Percentiles rank a stretch among this genome's conserved stretches.
These are phyloP conservation scores for Ogataea hybrid DNA, from an alignment of 1,139 yeast genomes.

Conservation along the genomic window DNA sequence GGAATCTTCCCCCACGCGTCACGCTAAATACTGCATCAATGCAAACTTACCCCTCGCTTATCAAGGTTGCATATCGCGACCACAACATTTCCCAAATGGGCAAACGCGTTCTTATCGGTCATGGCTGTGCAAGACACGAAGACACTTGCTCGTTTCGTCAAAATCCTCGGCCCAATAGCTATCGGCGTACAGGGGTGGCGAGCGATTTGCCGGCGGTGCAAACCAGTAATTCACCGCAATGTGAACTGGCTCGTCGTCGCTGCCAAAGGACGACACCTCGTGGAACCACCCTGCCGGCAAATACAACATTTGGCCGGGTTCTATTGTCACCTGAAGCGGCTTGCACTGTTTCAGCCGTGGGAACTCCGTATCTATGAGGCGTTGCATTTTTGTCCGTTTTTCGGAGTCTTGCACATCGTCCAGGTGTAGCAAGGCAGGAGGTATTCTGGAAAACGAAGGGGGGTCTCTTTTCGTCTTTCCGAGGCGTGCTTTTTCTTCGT, in stretches of 20 bases:
- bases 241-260: conserved; percentile 39
- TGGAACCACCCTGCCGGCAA: conserved; percentile 82
- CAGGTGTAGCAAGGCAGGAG: conserved; percentile 59
- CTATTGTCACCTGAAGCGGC: conserved; percentile 41
- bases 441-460: conserved; percentile 64
- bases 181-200: conserved; percentile 41
- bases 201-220: conserved; percentile 52
- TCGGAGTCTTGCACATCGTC: conserved; percentile 43
- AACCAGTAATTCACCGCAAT: conserved; percentile 74
- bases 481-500: conserved; percentile 10
- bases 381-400: conserved; percentile 31
- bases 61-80: not conserved
- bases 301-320: conserved; percentile 65
- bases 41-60: not conserved
- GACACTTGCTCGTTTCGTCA: conserved; percentile 36
- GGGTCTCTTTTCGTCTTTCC: conserved; percentile 45
- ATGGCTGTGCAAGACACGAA: conserved; percentile 12
- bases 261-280: conserved; percentile 69
- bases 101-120: conserved; percentile 3
- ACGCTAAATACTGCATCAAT: not conserved
- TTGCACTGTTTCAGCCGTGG: conserved; percentile 47
- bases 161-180: conserved; percentile 43
- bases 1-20: not conserved
- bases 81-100: conserved; percentile 2
- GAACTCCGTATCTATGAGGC: conserved; percentile 37